Percentiles rank a stretch among this genome's conserved stretches.
Evolutionary conservation across 148 eudicot genomes (phyloP).

Genomic region (Spergularia marina): DNA sequence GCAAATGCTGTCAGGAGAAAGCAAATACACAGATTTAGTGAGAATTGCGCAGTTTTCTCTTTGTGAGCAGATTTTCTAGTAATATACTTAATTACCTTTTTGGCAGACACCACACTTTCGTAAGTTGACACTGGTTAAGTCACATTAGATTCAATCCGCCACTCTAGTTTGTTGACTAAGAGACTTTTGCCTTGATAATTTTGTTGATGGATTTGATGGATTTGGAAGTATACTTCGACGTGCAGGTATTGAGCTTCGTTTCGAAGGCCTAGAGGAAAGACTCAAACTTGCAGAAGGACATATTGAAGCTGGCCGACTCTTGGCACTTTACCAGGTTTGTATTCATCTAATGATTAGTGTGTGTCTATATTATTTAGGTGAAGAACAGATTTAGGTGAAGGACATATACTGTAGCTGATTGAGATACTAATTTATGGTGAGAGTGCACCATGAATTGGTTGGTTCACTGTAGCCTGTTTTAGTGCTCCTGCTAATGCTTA

Average conservation of each 20-base stretch:
- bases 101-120: background rate
- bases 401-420: background rate
- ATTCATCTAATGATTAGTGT: conserved; percentile 2
- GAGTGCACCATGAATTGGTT: background rate
- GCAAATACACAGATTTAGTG: background rate
- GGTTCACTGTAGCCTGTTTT: conserved; percentile 19
- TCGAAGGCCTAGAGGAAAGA: conserved; percentile 51
- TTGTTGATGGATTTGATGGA: conserved; percentile 14
- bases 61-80: background rate
- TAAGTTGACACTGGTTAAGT: background rate
- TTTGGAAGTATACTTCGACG: conserved; percentile 13
- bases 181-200: conserved; percentile 8
- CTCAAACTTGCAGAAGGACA: conserved; percentile 84
- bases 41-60: background rate
- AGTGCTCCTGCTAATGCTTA: conserved; percentile 1
- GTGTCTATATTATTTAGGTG: background rate
- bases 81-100: background rate
- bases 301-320: conserved; percentile 95
- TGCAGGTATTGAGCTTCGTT: conserved; percentile 51
- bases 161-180: background rate
- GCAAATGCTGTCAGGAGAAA: background rate
- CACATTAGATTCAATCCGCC: background rate
- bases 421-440: background rate
- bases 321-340: conserved; percentile 84
- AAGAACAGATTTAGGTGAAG: background rate